Conservation (phyloP, 345 rosid species). For the Melaleuca alternifolia region DNA sequence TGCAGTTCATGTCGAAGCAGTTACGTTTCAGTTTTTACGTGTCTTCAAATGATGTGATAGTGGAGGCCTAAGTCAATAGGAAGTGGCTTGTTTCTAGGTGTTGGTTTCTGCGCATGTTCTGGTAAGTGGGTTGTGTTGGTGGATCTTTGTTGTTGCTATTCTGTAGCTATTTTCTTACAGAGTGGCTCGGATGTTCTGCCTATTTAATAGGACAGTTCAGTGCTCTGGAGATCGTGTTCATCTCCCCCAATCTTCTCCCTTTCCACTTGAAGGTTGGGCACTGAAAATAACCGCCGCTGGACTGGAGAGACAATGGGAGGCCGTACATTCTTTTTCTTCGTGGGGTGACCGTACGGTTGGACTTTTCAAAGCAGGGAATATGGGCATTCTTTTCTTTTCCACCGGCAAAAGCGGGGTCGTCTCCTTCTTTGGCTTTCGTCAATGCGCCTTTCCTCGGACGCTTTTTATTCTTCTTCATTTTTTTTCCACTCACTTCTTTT, state of each 20-base stretch:
- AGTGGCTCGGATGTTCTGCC: no score
- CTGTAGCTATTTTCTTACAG: no score
- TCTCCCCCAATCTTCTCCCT: neutral
- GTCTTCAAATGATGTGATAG: no score
- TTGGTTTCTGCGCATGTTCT: no score
- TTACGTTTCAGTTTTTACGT: no score
- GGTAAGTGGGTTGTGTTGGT: no score
- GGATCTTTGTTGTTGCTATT: no score
- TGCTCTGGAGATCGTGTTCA: fast-evolving
- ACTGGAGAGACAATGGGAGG: neutral
- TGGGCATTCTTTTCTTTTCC: neutral
- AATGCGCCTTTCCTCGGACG: neutral
- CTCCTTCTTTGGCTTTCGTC: neutral
- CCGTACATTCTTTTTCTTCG: neutral
- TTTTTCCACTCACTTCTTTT: neutral
- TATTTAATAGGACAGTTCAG: no score
- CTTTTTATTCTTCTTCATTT: neutral
- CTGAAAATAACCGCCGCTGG: neutral
- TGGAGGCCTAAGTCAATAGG: no score
- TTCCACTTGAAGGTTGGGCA: no score
- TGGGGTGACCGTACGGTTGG: neutral
- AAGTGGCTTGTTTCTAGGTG: no score
- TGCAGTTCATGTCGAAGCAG: neutral
- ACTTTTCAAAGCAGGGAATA: neutral
- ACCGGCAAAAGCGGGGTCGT: neutral